Base-by-base conservation (phyloP, 257 asterid species). In the Datura wrightii region DNA sequence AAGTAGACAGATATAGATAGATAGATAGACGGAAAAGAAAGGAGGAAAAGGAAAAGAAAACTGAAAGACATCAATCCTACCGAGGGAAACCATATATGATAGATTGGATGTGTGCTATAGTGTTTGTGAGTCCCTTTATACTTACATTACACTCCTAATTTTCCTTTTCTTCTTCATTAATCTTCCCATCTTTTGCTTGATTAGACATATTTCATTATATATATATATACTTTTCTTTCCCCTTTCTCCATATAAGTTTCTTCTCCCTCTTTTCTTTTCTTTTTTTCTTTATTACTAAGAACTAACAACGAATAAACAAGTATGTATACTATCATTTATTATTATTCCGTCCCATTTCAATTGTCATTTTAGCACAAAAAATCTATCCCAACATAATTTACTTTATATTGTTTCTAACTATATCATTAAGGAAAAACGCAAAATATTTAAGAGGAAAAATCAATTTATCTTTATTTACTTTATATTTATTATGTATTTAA, bases 51-150 rank as follows among this genome's bases (percentile, higher is more conserved):
- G 84, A 58, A 82, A 79, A 67, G 85, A 83, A 67, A 84, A 58
- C 39, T 81, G 88, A 84, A 85, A 89, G 89, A 86, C 93, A 83
- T 88, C 85, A 66, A 85, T 88, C 91, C 71, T 67, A 62, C 87
- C 90, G 56, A 81, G 42, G 82, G 79, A 83, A 59, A 69, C 86
- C 36, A 84, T 70, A 41, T 41, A 83, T 83, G 87, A 88, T 59
- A 81, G 90, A 84, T 86, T 84, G 87, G 80, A 88, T 82, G 85
- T 53, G 36, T 83, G 83, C 52, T 83, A 84, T 85, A 87, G 72
- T 88, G 87, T 87, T 85, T 80, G 89, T 67, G 71, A 85, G 83
- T 84, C 79, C 86, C 66, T 62, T 65, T 70, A 87, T 88, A 88
- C 86, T 6, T 13, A 41, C 71, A 82, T 18, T 34, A 55, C 79